Evolutionary conservation across 192 early-diverging fungal species (phyloP).

Genomic region (Globomyces pollinis-pini): DNA sequence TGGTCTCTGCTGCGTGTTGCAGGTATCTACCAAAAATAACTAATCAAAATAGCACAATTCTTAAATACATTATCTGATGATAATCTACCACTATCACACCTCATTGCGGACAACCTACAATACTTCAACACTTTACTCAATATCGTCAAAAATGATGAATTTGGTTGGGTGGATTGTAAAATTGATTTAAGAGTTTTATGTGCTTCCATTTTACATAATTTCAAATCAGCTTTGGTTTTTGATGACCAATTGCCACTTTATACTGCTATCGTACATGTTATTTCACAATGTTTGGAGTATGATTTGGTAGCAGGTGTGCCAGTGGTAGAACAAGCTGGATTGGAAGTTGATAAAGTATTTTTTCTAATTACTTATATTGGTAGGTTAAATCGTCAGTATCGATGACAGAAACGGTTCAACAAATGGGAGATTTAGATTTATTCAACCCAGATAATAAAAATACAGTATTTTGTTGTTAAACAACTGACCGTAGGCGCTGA

Average conservation of each 20-base stretch:
- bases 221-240: constrained; percentile 18
- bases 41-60: constrained; percentile 49
- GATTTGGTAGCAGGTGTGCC: background rate
- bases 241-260: constrained; percentile 1
- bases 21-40: constrained; percentile 9
- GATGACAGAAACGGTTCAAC: background rate
- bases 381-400: background rate
- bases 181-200: constrained; percentile 54
- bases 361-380: background rate
- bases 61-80: constrained; percentile 78
- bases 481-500: constrained; percentile 24
- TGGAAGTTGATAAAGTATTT: background rate
- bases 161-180: no score
- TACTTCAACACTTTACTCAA: constrained; percentile 15
- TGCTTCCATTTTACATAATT: constrained; percentile 52
- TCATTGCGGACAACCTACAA: constrained; percentile 49
- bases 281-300: background rate
- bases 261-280: background rate
- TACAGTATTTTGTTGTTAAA: background rate
- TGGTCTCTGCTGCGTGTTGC: background rate
- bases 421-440: background rate
- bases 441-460: constrained; percentile 24
- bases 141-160: constrained; percentile 7
- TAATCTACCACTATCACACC: constrained; percentile 48
- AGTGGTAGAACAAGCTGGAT: background rate